Conservation (phyloP, 169 alveolate species). For the Ichthyophthirius multifiliis region DNA sequence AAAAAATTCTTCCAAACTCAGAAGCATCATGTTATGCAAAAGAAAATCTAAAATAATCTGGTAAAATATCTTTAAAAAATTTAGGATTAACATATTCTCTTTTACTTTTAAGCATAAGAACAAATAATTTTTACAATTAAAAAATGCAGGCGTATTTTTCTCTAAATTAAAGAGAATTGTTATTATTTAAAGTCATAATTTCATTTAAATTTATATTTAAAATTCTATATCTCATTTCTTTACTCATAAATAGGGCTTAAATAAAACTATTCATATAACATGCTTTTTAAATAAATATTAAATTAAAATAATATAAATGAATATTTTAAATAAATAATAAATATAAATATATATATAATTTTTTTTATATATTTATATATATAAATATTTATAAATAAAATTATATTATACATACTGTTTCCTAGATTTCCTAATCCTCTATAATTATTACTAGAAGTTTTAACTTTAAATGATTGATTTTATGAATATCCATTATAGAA, state of each 20-base stretch:
- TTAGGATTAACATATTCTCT: neutral
- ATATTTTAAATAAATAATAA: neutral
- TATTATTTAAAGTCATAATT: neutral
- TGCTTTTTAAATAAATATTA: neutral
- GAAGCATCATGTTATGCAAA: conserved; percentile 13
- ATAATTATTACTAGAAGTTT: neutral
- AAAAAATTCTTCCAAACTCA: conserved; percentile 11
- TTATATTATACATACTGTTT: conserved; percentile 11
- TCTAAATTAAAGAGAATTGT: neutral
- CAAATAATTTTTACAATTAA: conserved; percentile 12
- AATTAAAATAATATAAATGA: too few relatives aligned
- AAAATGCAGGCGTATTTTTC: neutral
- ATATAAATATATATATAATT: neutral
- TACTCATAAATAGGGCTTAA: conserved; percentile 7
- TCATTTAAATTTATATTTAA: neutral
- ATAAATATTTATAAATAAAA: neutral
- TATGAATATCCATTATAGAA: neutral
- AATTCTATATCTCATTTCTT: conserved; percentile 8
- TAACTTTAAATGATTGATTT: neutral
- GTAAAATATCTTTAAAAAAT: neutral
- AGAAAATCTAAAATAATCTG: neutral
- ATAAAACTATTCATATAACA: conserved; percentile 21
- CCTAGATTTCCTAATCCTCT: conserved; percentile 11
- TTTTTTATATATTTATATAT: neutral
- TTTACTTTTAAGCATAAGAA: neutral